Base-by-base conservation (phyloP, 345 rosid genomes). In the Eucalyptus guilfoylei region DNA sequence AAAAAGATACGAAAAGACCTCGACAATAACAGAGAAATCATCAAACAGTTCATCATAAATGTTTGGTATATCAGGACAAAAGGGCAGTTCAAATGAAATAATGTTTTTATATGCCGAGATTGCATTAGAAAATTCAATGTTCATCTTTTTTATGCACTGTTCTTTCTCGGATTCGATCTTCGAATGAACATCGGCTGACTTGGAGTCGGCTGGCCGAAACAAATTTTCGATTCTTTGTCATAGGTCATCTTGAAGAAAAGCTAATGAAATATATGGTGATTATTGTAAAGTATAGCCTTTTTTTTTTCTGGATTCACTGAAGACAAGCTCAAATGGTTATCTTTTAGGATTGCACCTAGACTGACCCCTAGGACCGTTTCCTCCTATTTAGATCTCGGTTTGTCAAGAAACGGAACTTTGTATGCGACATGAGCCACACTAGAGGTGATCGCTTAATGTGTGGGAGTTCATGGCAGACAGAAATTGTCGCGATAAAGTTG, bases 171-270 rank as follows among this genome's bases (percentile, higher is more conserved):
- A 64, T n/a, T 64, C 76, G 1, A 14, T 64, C 3, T 14, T 10
- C 40, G 40, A n/a, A 14, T 64, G 23, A n/a, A 37, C 76, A n/a
- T 64, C 40, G 14, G 1, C 21, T 64, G 10, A n/a, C 21, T n/a
- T 7, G 12, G 13, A n/a, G n/a, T n/a, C 1, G 76, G 76, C 37
- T 1, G 1, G 10, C 76, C 1, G 0, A 62, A 14, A 26, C 69
- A 28, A 62, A 62, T 4, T 12, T 13, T 14, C 34, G 1, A 62
- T 30, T 30, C 34, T 28, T 12, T 64, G 72, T 7, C 72, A 64
- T 64, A 64, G 34, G 34, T 64, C 64, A 1, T 26, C 14, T 58
- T 58, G 64, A 58, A 58, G 64, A 26, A 58, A 58, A 58, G 6
- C 64, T 24, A 4, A 58, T 7, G n/a, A 58, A 64, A 64, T n/a